phyloP scores from a whole-genome alignment of 208 protist species.

The Lotmaria passim region DNA sequence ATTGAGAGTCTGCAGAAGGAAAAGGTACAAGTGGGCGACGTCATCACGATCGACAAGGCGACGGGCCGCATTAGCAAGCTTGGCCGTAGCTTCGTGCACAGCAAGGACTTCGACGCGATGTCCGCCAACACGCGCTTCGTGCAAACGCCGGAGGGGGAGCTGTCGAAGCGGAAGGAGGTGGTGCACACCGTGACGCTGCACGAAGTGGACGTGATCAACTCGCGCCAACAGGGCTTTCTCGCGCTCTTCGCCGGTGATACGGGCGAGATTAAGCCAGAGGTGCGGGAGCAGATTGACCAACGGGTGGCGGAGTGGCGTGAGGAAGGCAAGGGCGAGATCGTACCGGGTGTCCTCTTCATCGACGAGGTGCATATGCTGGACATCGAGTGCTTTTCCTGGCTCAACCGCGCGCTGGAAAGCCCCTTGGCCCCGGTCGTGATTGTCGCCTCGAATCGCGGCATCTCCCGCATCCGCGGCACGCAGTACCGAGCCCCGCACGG shows the following conservation, averaged over 20 bases:
- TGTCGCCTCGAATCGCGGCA: conserved; percentile 99
- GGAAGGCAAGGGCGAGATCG: conserved; percentile 99
- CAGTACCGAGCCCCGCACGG: conserved; percentile 98
- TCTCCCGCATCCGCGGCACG: conserved; percentile 99
- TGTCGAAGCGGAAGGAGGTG: conserved; percentile 99
- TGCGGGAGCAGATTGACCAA: conserved; percentile 99
- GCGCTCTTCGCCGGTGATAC: conserved; percentile 99
- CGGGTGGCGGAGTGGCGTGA: conserved; percentile 99
- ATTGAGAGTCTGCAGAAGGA: conserved; percentile 99
- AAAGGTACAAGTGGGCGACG: conserved; percentile 98
- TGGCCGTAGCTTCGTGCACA: conserved; percentile 97
- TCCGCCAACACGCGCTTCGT: conserved; percentile 96
- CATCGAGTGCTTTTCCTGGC: conserved; percentile 99
- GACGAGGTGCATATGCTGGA: conserved; percentile 99
- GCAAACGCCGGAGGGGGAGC: conserved; percentile 98
- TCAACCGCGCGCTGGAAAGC: conserved; percentile 99
- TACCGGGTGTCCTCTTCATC: conserved; percentile 98
- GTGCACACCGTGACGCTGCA: conserved; percentile 99
- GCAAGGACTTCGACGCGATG: conserved; percentile 97
- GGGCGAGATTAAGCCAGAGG: conserved; percentile 99
- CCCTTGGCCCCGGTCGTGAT: conserved; percentile 99
- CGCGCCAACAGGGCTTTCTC: conserved; percentile 98
- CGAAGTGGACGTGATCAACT: conserved; percentile 99
- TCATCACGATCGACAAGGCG: conserved; percentile 99
- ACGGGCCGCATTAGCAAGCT: conserved; percentile 98